phyloP scores from a whole-genome alignment of 257 asterid species.

The Perilla frutescens region DNA sequence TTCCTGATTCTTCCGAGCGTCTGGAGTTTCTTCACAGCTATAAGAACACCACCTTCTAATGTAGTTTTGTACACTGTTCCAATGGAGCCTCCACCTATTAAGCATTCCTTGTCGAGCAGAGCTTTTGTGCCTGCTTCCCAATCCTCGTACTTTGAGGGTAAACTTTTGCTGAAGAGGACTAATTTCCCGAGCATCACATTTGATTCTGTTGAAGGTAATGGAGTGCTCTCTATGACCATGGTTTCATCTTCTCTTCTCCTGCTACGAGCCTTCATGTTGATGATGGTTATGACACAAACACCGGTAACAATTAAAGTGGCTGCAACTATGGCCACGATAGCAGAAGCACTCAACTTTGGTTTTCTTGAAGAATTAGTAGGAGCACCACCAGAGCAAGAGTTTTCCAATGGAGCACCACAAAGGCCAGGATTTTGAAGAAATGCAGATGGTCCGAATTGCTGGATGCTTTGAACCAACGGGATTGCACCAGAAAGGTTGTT shows the following conservation, averaged over 20 bases:
- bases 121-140: slow-evolving; percentile 60
- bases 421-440: slow-evolving; percentile 74
- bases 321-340: slow-evolving; percentile 80
- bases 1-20: slow-evolving; percentile 72
- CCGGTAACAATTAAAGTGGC: too few relatives aligned
- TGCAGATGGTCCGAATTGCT: slow-evolving; percentile 32
- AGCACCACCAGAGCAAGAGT: too few relatives aligned
- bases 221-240: slow-evolving; percentile 67
- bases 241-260: slow-evolving; percentile 59
- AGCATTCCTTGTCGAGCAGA: too few relatives aligned
- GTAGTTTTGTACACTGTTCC: slow-evolving; percentile 80
- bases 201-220: slow-evolving; percentile 54
- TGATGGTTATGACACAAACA: slow-evolving; percentile 56
- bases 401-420: slow-evolving; percentile 46
- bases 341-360: slow-evolving; percentile 65
- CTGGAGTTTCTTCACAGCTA: slow-evolving; percentile 44
- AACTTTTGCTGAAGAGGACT: slow-evolving; percentile 74
- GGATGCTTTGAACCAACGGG: slow-evolving; percentile 57
- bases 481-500: slow-evolving; percentile 75
- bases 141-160: slow-evolving; percentile 86
- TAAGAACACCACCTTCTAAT: slow-evolving; percentile 57
- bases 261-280: slow-evolving; percentile 69
- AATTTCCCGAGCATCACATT: slow-evolving; percentile 66
- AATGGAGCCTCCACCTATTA: slow-evolving; percentile 39
- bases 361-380: slow-evolving; percentile 31